Percentiles rank a stretch among this genome's conserved stretches.
Evolutionary conservation across 352 stramenopile species (phyloP).

Genomic region (Globisporangium camurandrum): DNA sequence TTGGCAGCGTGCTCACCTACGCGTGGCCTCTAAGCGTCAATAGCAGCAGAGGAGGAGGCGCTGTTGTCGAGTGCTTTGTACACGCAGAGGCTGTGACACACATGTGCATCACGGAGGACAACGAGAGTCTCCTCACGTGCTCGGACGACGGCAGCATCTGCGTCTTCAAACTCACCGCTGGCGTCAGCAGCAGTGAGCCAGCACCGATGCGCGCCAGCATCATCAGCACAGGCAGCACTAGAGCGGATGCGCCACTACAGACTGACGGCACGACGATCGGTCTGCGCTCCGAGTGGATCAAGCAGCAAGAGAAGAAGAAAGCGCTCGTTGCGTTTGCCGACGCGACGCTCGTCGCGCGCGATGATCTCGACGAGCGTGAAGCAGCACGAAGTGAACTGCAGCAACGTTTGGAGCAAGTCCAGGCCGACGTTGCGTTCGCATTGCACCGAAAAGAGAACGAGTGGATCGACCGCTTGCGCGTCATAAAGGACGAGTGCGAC

Average conservation of each 20-base stretch:
- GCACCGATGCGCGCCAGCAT: neutral
- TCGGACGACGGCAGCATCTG: conserved; percentile 60
- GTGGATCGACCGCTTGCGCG: conserved; percentile 75
- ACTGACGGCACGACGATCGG: neutral
- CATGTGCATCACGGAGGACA: conserved; percentile 70
- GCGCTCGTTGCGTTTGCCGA: conserved; percentile 21
- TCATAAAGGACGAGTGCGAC: conserved; percentile 77
- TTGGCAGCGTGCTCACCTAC: conserved; percentile 56
- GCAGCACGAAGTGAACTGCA: conserved; percentile 44
- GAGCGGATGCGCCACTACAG: neutral
- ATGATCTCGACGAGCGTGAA: conserved; percentile 72
- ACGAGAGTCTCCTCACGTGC: conserved; percentile 41
- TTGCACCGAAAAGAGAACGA: conserved; percentile 83
- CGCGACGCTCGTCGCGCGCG: conserved; percentile 56
- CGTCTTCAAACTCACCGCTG: conserved; percentile 39
- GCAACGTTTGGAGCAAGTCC: conserved; percentile 70
- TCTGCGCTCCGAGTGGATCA: neutral
- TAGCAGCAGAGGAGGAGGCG: too few species aligned
- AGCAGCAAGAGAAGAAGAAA: conserved; percentile 24
- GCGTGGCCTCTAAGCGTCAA: conserved; percentile 46
- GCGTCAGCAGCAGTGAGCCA: neutral
- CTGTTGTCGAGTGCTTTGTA: conserved; percentile 34
- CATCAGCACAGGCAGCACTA: neutral
- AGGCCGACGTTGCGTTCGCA: conserved; percentile 77
- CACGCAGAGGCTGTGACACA: conserved; percentile 57